Evolutionary conservation across 163 green algal species (phyloP).

Genomic region (Smithsoniella earleae): DNA sequence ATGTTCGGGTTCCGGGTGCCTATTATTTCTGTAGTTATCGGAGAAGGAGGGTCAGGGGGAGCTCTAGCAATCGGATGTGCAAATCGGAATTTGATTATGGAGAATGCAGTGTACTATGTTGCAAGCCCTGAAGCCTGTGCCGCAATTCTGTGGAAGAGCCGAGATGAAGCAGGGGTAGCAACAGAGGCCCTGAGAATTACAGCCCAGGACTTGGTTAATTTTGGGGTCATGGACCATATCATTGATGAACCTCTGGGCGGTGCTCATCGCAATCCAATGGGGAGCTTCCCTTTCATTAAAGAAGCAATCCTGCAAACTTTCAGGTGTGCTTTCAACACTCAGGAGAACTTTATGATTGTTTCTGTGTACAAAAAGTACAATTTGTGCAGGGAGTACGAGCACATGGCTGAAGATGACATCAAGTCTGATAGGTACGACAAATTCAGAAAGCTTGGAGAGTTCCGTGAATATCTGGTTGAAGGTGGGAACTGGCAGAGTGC

Average conservation of each 20-base stretch:
- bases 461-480: constrained; percentile 68
- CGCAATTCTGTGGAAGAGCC: constrained; percentile 88
- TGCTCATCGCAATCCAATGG: constrained; percentile 76
- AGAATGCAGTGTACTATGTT: constrained; percentile 93
- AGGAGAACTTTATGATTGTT: too few species aligned
- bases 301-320: constrained; percentile 69
- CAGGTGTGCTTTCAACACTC: not conserved
- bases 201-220: constrained; percentile 62
- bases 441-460: constrained; percentile 81
- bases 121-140: constrained; percentile 86
- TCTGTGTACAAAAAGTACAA: too few species aligned
- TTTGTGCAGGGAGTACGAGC: constrained; percentile 45
- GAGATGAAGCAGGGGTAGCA: constrained; percentile 54
- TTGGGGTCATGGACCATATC: constrained; percentile 82
- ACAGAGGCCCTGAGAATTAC: constrained; percentile 90
- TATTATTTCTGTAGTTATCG: constrained; percentile 87
- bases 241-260: constrained; percentile 82
- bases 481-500: constrained; percentile 54
- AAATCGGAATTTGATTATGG: constrained; percentile 86
- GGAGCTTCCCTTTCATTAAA: constrained; percentile 76
- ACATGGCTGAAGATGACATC: constrained; percentile 69
- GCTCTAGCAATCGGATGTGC: constrained; percentile 92
- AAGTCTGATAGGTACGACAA: constrained; percentile 81
- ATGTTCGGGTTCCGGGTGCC: constrained; percentile 93
- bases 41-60: constrained; percentile 85